A percentile compares a stretch with the other conserved stretches of the same genome.
phyloP scores from a whole-genome alignment of 495 filamentous ascomycete genomes.

The Bryoglossum gracile region DNA sequence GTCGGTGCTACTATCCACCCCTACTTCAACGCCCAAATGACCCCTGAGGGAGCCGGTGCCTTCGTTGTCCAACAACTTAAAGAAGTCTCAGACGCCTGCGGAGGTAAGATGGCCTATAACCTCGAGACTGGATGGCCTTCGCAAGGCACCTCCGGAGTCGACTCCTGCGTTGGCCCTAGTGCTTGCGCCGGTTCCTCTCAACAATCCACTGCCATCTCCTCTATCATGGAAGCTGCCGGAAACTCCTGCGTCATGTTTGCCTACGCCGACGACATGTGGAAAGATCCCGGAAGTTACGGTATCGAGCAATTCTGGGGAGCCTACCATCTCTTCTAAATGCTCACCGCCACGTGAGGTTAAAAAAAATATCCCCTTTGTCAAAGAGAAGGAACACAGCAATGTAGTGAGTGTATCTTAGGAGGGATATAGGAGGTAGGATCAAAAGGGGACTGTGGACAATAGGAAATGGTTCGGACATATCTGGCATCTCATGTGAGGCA shows the following conservation, averaged over 20 bases:
- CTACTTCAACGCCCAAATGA: conserved; percentile 74
- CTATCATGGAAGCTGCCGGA: conserved; percentile 48
- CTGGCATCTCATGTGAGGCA: not conserved
- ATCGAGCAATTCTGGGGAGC: conserved; percentile 81
- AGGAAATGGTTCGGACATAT: conserved; percentile 10
- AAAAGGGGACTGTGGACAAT: conserved; percentile 9
- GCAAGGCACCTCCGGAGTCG: conserved; percentile 48
- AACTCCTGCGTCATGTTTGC: conserved; percentile 68
- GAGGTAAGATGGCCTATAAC: conserved; percentile 58
- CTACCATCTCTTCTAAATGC: conserved; percentile 42
- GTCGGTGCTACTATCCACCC: conserved; percentile 81
- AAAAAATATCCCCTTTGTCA: not conserved
- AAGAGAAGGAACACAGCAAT: not conserved
- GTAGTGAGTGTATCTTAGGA: not conserved
- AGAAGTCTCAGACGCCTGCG: conserved; percentile 58
- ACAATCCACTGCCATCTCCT: conserved; percentile 64
- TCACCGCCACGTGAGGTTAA: not conserved
- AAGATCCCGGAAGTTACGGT: conserved; percentile 55
- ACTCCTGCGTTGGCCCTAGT: conserved; percentile 61
- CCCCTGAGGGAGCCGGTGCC: conserved; percentile 56
- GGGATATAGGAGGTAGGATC: too few species aligned
- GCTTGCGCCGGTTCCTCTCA: conserved; percentile 59
- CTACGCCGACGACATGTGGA: conserved; percentile 77
- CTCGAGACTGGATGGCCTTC: conserved; percentile 91
- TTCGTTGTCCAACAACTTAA: conserved; percentile 64